These are phyloP conservation scores for Acacia confusa DNA, from an alignment of 306 rosid species.

Conservation along the genomic window DNA sequence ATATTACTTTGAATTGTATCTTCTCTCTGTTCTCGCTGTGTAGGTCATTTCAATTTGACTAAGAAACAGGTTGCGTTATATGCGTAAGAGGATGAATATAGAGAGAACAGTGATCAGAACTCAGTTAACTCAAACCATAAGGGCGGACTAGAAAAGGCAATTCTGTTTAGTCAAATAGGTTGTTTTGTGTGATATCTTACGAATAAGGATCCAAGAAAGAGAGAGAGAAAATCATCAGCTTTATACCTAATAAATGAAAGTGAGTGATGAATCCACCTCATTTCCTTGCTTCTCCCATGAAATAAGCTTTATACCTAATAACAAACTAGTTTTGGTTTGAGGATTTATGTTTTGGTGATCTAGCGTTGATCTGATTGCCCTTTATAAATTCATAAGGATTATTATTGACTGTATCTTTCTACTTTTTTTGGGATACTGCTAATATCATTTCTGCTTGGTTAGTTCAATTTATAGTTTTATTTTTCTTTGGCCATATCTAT, in stretches of 20 bases:
- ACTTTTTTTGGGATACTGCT: background rate
- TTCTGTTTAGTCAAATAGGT: background rate
- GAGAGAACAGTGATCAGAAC: background rate
- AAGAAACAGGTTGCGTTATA: background rate
- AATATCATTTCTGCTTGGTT: background rate
- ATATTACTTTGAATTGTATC: background rate
- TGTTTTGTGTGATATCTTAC: background rate
- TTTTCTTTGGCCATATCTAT: background rate
- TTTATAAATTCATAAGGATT: background rate
- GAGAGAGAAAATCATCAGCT: background rate
- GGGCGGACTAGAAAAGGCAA: background rate
- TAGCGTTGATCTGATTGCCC: background rate
- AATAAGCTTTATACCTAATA: background rate
- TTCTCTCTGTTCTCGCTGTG: background rate
- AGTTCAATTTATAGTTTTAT: background rate
- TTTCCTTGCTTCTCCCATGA: background rate
- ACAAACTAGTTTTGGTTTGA: background rate
- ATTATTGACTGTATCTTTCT: conserved; percentile 1
- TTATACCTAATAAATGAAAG: background rate
- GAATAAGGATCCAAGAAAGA: background rate
- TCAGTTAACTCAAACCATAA: background rate
- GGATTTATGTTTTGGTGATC: background rate
- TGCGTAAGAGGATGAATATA: background rate
- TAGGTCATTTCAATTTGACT: background rate
- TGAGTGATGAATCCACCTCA: background rate